Evolutionary conservation across 305 asterid species (phyloP), one percentile per base, ranked within the genome.

Genomic region (Monarda citriodora): DNA sequence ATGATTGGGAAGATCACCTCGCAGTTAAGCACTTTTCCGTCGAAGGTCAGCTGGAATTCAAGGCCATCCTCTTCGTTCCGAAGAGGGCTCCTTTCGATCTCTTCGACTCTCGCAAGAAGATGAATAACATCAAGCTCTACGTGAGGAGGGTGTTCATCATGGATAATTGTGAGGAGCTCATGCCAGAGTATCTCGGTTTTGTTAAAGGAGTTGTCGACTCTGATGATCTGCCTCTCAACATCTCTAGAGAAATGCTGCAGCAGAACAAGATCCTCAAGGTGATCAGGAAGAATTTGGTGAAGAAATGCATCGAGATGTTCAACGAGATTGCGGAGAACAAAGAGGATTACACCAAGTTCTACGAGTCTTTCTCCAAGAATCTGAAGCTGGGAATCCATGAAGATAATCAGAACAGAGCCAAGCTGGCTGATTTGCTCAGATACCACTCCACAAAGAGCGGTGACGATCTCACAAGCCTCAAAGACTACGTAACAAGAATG

Each of bases 1-100:
- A 82, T 34, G 89, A 82, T 36, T 79, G 89, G 89, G 89, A 82
- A 57, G 91, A 84, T 0, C 88, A 84, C 50, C 79, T 84, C 18
- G 88, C 84, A 8, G 88, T 81, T 18, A 84, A 81, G 60, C 91
- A 84, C 69, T 84, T 84, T 71, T 80, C 91, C 4, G 83, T 83
- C 11, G 91, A 83, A 47, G 87, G 87, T 5, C 87, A 83, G 77
- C 78, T 82, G 8, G 89, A 79, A 12, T 82, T 82, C 79, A 82
- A 82, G 67, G 89, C 89, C 3, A 62, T 79, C 34, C 83, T 82
- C 31, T 82, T 82, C 51, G 84, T 79, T 13, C 89, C 89, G 0
- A 79, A 68, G 78, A 72, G 86, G 40, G 89, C 84, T 36, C 84
- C 86, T 0, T 82, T 79, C 12, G 89, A 82, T 47, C 79, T 83